Conservation (phyloP, 2,329 filamentous ascomycete genomes). For the Microdochium trichocladiopsis region DNA sequence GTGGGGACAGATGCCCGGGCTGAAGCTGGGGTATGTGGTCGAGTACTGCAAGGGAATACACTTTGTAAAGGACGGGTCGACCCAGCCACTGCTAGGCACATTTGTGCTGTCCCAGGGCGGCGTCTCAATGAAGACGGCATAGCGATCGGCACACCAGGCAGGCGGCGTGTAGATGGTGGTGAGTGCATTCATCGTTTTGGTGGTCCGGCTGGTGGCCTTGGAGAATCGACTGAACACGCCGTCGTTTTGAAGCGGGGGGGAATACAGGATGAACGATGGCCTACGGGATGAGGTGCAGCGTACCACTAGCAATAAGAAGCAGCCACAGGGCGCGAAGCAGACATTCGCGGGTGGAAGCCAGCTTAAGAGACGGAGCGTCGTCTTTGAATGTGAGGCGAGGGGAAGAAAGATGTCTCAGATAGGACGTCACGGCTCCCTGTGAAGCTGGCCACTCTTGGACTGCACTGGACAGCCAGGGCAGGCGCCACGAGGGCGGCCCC, state of each 20-base stretch:
- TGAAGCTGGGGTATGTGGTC: conserved; percentile 15
- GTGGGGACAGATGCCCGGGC: conserved; percentile 18
- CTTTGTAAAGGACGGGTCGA: conserved; percentile 18
- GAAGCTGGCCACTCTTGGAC: too few species aligned
- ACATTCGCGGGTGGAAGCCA: too few species aligned
- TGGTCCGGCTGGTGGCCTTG: not conserved
- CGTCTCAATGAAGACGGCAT: conserved; percentile 16
- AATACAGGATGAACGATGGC: not conserved
- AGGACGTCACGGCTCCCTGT: not conserved
- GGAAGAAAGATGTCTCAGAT: not conserved
- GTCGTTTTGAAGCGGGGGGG: too few species aligned
- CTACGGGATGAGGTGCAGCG: too few species aligned
- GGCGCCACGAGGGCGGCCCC: not conserved
- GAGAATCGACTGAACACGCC: too few species aligned
- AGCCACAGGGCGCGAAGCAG: too few species aligned
- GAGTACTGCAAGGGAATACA: conserved; percentile 19
- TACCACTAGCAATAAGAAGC: too few species aligned
- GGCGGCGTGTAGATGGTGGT: conserved; percentile 17
- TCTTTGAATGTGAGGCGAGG: not conserved
- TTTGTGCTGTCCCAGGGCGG: conserved; percentile 13
- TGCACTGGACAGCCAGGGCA: not conserved
- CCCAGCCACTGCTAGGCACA: conserved; percentile 20
- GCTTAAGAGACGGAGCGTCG: not conserved
- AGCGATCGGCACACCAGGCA: conserved; percentile 17
- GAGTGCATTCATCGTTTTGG: conserved; percentile 12